phyloP scores from a whole-genome alignment of 306 rosid genomes.

The Malus domestica region ASM211411v1 NC_041805.1:4166001-4166500 shows the following conservation, averaged over 20 bases:
- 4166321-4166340: no score
- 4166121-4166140: background rate
- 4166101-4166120: background rate
- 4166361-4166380: no score
- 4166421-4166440: no score
- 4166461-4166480: no score
- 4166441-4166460: no score
- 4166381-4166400: no score
- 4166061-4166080: background rate
- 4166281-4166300: background rate
- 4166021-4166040: background rate
- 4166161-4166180: background rate
- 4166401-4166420: no score
- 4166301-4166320: background rate
- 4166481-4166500: no score
- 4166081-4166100: background rate
- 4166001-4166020: slow-evolving; percentile 2
- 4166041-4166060: background rate
- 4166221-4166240: background rate
- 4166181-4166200: background rate
- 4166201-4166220: background rate
- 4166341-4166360: no score
- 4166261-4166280: background rate
- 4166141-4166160: background rate
- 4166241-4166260: background rate